These are phyloP conservation scores for Sugiyamaella chiloensis DNA, from an alignment of 805 yeast genomes.

Conservation along the genomic window DNA sequence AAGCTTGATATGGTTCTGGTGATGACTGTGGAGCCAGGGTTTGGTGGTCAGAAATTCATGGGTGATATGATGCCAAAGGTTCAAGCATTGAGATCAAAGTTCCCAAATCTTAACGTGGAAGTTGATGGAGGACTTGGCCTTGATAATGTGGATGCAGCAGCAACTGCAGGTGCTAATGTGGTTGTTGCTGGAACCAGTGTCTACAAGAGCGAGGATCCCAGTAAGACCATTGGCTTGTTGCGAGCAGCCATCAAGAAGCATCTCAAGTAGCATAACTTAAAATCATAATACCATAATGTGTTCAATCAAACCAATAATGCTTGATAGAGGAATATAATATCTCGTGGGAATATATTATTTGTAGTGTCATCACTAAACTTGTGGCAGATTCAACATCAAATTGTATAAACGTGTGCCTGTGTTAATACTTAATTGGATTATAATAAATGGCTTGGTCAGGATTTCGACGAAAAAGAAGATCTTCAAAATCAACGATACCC, in stretches of 20 bases:
- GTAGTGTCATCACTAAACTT: too few relatives aligned
- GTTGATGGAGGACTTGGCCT: constrained; percentile 96
- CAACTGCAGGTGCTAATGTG: constrained; percentile 97
- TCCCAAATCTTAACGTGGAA: constrained; percentile 81
- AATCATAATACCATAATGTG: not conserved
- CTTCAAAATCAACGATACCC: too few relatives aligned
- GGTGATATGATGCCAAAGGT: constrained; percentile 96
- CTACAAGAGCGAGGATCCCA: constrained; percentile 79
- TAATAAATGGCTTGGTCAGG: too few relatives aligned
- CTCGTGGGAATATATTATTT: too few relatives aligned
- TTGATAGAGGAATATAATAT: too few relatives aligned
- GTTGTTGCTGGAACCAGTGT: constrained; percentile 97
- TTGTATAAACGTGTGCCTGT: too few relatives aligned
- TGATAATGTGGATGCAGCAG: constrained; percentile 80
- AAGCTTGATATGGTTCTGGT: constrained; percentile 89
- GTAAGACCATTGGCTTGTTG: constrained; percentile 56
- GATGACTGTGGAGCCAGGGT: constrained; percentile 99
- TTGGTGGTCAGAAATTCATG: constrained; percentile 98
- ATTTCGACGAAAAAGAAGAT: too few relatives aligned
- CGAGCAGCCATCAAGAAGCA: constrained; percentile 16
- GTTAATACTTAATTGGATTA: too few relatives aligned
- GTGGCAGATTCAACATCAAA: too few relatives aligned
- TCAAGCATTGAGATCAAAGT: constrained; percentile 63
- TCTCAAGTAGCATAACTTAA: constrained; percentile 27
- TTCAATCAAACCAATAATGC: not conserved